Evolutionary conservation across 192 early-diverging fungal genomes (phyloP), one percentile per base, ranked within the genome.

Genomic region (Podila clonocystis): DNA sequence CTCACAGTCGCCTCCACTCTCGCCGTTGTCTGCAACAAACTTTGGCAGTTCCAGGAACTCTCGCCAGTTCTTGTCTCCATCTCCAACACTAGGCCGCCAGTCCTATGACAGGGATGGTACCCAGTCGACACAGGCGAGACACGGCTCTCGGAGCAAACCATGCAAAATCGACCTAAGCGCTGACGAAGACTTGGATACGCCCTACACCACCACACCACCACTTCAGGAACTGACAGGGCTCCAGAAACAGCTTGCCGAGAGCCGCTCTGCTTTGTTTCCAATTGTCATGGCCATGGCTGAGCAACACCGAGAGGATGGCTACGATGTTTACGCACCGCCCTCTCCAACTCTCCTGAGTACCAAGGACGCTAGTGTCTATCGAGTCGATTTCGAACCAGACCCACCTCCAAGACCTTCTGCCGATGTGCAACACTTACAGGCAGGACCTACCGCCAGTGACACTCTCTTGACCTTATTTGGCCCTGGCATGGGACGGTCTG

Each of bases 201-300:
- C 19, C 17, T 11, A 24, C 22, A 26, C 52, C 22, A 24, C n/a
- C 22, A 55, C 52, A 4, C 24, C 52, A 17, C 52, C n/a, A 20
- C 24, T 55, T 1, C 52, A 26, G n/a, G 52, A 55, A 55, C 52
- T 55, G n/a, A 55, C 52, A 24, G 52, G 52, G 8, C 52, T 55
- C 24, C 52, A 55, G 52, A 55, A 55, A 26, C 52, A 55, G 24
- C 52, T 55, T 9, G 52, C 52, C n/a, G 52, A 55, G 52, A 55
- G 52, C 17, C 52, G 52, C 52, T 55, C 52, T 9, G 52, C 52
- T 9, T 26, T 55, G 8, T 55, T 55, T 26, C 52, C 52, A 8
- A 55, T 55, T 26, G 52, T 55, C 52, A 55, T 55, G 52, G 52
- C 52, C n/a, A 55, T 55, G 52, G 52, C 52, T 55, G 52, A 55